These are phyloP conservation scores for Cystobasidium tubakii DNA, from an alignment of 768 basidiomycete species.

Conservation along the genomic window DNA sequence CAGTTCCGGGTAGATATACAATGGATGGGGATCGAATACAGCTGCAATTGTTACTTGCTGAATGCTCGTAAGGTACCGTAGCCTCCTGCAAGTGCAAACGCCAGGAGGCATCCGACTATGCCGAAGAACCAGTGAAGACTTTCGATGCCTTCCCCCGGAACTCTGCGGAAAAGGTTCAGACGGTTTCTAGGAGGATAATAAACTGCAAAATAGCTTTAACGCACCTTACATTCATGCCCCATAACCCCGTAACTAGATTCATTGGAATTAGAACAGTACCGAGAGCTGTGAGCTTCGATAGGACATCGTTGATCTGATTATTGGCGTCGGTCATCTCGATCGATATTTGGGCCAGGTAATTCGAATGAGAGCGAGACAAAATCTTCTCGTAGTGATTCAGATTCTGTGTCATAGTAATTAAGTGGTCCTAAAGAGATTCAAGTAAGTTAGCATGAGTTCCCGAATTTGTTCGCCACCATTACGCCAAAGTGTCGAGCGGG, in stretches of 20 bases:
- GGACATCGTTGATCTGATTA: conserved; percentile 98
- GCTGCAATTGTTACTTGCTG: conserved; percentile 16
- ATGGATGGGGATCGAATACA: too few species aligned
- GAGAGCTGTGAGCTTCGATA: conserved; percentile 90
- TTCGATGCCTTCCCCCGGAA: conserved; percentile 69
- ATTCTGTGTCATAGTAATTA: conserved; percentile 99
- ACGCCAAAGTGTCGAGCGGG: too few species aligned
- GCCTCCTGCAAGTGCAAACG: conserved; percentile 59
- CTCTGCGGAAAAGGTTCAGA: conserved; percentile 55
- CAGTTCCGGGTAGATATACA: too few species aligned
- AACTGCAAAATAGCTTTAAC: conserved; percentile 48
- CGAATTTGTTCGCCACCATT: not conserved
- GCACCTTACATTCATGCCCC: conserved; percentile 33
- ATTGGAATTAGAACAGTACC: conserved; percentile 96
- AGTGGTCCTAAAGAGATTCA: conserved; percentile 63
- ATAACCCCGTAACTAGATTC: conserved; percentile 66
- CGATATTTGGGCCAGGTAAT: conserved; percentile 97
- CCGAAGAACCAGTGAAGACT: conserved; percentile 58
- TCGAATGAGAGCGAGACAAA: conserved; percentile 93
- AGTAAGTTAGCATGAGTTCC: not conserved
- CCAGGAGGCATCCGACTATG: conserved; percentile 72
- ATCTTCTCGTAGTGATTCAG: conserved; percentile 99
- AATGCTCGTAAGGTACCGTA: conserved; percentile 50
- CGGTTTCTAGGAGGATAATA: conserved; percentile 96
- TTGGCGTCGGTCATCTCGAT: conserved; percentile 99